These are phyloP conservation scores for Ceratobasidium sp. DNA, from an alignment of 1,284 basidiomycete species.

Conservation along the genomic window DNA sequence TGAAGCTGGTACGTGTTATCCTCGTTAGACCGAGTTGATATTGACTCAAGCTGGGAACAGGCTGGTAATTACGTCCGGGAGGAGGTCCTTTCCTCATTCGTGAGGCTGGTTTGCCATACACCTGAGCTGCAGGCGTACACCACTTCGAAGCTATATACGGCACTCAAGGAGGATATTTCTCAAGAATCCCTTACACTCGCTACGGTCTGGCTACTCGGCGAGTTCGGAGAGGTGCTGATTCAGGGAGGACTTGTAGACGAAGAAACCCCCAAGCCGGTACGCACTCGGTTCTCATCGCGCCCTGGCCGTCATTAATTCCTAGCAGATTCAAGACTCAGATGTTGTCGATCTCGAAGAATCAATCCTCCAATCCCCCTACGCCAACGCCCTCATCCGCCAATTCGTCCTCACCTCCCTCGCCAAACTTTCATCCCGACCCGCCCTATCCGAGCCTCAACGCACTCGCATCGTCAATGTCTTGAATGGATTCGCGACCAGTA, in stretches of 20 bases:
- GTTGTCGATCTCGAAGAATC: slow-evolving; percentile 89
- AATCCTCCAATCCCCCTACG: slow-evolving; percentile 93
- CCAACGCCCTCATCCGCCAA: slow-evolving; percentile 90
- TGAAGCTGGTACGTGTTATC: slow-evolving; percentile 75
- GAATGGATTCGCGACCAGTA: slow-evolving; percentile 80
- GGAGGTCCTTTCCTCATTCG: slow-evolving; percentile 94
- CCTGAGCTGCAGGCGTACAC: slow-evolving; percentile 98
- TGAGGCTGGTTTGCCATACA: slow-evolving; percentile 95
- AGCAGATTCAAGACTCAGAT: slow-evolving; percentile 80
- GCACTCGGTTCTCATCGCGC: slow-evolving; percentile 48
- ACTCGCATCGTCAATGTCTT: slow-evolving; percentile 82
- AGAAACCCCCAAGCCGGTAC: slow-evolving; percentile 77
- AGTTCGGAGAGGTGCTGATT: slow-evolving; percentile 92
- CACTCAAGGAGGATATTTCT: slow-evolving; percentile 91
- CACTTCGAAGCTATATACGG: slow-evolving; percentile 89
- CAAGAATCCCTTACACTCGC: slow-evolving; percentile 95
- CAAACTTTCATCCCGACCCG: slow-evolving; percentile 86
- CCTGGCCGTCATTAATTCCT: neutral
- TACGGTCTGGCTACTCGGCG: slow-evolving; percentile 96
- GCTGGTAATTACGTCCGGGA: slow-evolving; percentile 99
- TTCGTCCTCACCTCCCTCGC: slow-evolving; percentile 91
- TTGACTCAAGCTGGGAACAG: slow-evolving; percentile 57
- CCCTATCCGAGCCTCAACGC: slow-evolving; percentile 73
- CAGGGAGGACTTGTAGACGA: slow-evolving; percentile 92
- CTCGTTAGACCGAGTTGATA: slow-evolving; percentile 16